These are phyloP conservation scores for Lactarius psammicola DNA, from an alignment of 768 basidiomycete species.

Conservation along the genomic window DNA sequence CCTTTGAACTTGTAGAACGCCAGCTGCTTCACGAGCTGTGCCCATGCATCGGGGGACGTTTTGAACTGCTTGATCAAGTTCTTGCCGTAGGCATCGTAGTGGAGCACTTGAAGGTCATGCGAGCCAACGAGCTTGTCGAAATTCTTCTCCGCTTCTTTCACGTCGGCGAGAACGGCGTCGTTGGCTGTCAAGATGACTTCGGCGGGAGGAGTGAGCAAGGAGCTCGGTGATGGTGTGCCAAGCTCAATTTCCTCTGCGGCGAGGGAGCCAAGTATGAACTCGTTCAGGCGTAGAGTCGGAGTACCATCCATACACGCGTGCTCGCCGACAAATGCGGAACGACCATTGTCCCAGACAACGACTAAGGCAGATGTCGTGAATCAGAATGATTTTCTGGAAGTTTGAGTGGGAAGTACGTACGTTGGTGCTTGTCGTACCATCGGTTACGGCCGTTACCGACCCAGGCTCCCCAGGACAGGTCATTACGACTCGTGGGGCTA, in stretches of 20 bases:
- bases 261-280: slow-evolving; percentile 81
- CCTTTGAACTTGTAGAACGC: slow-evolving; percentile 86
- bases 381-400: background rate
- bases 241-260: slow-evolving; percentile 73
- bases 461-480: slow-evolving; percentile 82
- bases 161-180: slow-evolving; percentile 46
- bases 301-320: slow-evolving; percentile 94
- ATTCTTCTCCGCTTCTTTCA: slow-evolving; percentile 57
- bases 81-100: slow-evolving; percentile 69
- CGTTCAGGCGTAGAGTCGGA: slow-evolving; percentile 92
- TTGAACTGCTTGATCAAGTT: slow-evolving; percentile 77
- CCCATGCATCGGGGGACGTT: slow-evolving; percentile 91
- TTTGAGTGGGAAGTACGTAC: slow-evolving; percentile 44
- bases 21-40: slow-evolving; percentile 92
- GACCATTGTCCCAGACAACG: slow-evolving; percentile 92
- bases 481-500: slow-evolving; percentile 76
- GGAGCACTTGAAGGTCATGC: slow-evolving; percentile 62
- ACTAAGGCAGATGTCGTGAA: slow-evolving; percentile 46
- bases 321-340: slow-evolving; percentile 89
- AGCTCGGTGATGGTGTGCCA: slow-evolving; percentile 42
- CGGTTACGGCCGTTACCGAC: slow-evolving; percentile 87
- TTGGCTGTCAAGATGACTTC: slow-evolving; percentile 75
- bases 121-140: slow-evolving; percentile 74
- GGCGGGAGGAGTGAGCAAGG: slow-evolving; percentile 42
- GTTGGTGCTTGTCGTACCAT: slow-evolving; percentile 96